phyloP scores from a whole-genome alignment of 2,329 filamentous ascomycete species.

The Neoascochyta sp. region DNA sequence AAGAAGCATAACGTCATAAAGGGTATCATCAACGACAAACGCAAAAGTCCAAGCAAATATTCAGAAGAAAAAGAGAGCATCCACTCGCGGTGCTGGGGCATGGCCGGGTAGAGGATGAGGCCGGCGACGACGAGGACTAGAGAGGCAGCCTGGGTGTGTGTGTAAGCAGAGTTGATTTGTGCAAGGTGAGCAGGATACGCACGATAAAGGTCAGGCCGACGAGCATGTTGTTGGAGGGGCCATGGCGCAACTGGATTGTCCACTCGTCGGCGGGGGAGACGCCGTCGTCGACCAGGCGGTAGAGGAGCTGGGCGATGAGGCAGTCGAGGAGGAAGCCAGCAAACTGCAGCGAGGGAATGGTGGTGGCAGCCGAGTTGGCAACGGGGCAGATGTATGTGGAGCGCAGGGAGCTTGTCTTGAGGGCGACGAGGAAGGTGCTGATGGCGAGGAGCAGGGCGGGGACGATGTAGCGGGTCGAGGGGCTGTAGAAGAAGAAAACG shows the following conservation, averaged over 20 bases:
- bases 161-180: conserved; percentile 12
- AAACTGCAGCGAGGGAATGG: conserved; percentile 30
- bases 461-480: conserved; percentile 32
- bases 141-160: conserved; percentile 26
- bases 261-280: conserved; percentile 21
- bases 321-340: conserved; percentile 30
- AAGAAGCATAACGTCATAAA: conserved; percentile 37
- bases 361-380: conserved; percentile 19
- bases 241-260: conserved; percentile 24
- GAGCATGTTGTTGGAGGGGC: conserved; percentile 24
- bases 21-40: conserved; percentile 39
- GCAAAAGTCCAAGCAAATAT: conserved; percentile 33
- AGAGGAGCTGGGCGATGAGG: conserved; percentile 20
- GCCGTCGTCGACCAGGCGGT: conserved; percentile 27
- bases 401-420: conserved; percentile 26
- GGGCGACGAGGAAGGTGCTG: conserved; percentile 28
- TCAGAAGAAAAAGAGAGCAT: conserved; percentile 31
- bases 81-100: conserved; percentile 37
- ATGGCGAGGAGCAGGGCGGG: conserved; percentile 29
- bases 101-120: conserved; percentile 25
- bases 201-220: conserved; percentile 31
- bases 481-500: conserved; percentile 24
- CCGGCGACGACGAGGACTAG: conserved; percentile 28
- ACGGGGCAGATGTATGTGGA: conserved; percentile 35
- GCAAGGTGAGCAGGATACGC: conserved; percentile 2